Conservation (phyloP, 2,329 filamentous ascomycete genomes). For the Clarireedia hainanense region DNA sequence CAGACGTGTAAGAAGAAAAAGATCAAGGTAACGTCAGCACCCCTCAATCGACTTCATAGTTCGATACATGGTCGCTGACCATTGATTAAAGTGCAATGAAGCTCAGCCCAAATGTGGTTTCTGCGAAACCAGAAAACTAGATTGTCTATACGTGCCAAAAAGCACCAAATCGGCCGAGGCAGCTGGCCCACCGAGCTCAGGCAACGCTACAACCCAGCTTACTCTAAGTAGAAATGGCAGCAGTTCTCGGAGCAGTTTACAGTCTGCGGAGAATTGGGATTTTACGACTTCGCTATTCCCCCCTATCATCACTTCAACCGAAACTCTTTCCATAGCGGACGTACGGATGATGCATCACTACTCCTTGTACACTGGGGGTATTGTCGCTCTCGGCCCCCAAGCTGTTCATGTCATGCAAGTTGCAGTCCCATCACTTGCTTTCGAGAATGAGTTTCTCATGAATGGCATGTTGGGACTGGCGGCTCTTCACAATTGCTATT, state of each 20-base stretch:
- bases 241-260: background rate
- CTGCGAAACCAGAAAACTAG: conserved; percentile 22
- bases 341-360: conserved; percentile 26
- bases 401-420: conserved; percentile 15
- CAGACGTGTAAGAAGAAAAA: conserved; percentile 25
- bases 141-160: conserved; percentile 18
- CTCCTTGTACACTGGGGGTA: conserved; percentile 18
- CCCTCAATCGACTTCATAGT: background rate
- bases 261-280: background rate
- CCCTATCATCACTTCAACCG: conserved; percentile 12
- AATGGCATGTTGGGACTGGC: conserved; percentile 24
- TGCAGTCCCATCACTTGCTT: conserved; percentile 23
- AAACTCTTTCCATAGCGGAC: conserved; percentile 17
- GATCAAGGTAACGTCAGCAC: conserved; percentile 21
- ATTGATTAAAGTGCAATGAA: conserved; percentile 25
- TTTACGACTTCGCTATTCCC: conserved; percentile 10
- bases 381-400: conserved; percentile 13
- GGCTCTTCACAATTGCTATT: conserved; percentile 22
- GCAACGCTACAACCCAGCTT: background rate
- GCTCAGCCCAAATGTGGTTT: conserved; percentile 23
- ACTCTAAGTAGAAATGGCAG: background rate
- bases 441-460: conserved; percentile 24
- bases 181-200: background rate
- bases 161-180: background rate
- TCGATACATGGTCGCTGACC: background rate